A percentile compares a stretch with the other conserved stretches of the same genome.
Conservation (phyloP, 192 early-diverging fungal genomes). For the Entomortierella parvispora region DNA sequence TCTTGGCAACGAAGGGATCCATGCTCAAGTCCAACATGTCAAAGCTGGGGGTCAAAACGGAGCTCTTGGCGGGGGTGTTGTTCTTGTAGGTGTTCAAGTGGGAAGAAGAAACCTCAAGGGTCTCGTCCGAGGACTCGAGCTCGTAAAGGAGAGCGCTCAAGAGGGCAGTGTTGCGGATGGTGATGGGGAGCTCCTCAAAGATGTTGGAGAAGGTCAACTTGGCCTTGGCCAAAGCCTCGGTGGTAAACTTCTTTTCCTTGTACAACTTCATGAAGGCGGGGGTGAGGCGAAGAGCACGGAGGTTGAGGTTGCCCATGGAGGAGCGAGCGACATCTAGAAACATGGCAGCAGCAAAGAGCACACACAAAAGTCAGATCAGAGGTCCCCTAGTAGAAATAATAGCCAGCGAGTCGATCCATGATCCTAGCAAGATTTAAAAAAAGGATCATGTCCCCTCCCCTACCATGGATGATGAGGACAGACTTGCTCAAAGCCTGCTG, state of each 20-base stretch:
- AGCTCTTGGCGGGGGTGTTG: conserved; percentile 38
- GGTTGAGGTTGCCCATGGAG: conserved; percentile 82
- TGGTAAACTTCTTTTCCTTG: conserved; percentile 85
- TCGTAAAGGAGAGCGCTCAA: conserved; percentile 79
- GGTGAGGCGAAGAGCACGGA: conserved; percentile 91
- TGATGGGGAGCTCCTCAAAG: conserved; percentile 91
- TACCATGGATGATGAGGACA: conserved; percentile 92
- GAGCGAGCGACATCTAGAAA: conserved; percentile 80
- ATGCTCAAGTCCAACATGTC: conserved; percentile 83
- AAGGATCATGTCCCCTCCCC: neutral
- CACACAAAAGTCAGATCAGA: neutral
- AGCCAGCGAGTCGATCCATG: no score
- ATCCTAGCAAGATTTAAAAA: no score
- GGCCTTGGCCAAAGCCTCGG: conserved; percentile 77
- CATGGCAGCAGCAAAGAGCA: no score
- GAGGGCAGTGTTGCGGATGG: conserved; percentile 86
- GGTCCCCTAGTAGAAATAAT: no score
- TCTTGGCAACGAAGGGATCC: conserved; percentile 89
- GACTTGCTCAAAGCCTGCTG: conserved; percentile 86
- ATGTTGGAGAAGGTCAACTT: conserved; percentile 87
- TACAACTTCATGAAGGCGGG: conserved; percentile 87
- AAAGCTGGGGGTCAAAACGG: conserved; percentile 67
- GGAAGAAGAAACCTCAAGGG: conserved; percentile 66
- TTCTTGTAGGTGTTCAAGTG: conserved; percentile 68
- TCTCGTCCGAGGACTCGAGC: conserved; percentile 64